These are phyloP conservation scores for Platanthera zijinensis DNA, from an alignment of 106 monocot species.

Conservation along the genomic window DNA sequence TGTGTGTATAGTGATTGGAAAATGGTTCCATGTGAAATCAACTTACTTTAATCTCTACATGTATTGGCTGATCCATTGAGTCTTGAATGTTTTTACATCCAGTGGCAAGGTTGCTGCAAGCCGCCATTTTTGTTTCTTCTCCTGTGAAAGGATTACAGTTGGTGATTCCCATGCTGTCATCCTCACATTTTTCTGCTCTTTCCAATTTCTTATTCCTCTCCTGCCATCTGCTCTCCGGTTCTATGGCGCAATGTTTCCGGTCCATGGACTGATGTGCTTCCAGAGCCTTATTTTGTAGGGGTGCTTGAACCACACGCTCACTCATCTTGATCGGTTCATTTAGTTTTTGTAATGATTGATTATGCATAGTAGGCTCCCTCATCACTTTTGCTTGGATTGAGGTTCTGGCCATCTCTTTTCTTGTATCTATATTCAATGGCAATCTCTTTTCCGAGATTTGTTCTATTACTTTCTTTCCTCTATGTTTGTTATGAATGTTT, in stretches of 20 bases:
- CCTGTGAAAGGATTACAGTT: not conserved
- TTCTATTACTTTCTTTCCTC: slow-evolving; percentile 7
- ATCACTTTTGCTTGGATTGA: not conserved
- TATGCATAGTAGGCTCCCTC: not conserved
- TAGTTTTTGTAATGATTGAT: slow-evolving; percentile 17
- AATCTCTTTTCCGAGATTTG: slow-evolving; percentile 4
- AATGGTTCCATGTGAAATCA: slow-evolving; percentile 2
- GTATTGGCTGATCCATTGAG: slow-evolving; percentile 1
- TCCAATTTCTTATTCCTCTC: slow-evolving; percentile 14
- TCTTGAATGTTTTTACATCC: not conserved
- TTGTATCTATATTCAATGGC: slow-evolving; percentile 6
- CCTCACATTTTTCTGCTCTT: not conserved
- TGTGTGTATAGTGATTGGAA: not conserved
- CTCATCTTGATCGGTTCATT: not conserved
- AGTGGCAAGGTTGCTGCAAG: not conserved
- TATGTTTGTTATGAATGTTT: slow-evolving; percentile 5
- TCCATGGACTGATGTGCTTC: slow-evolving; percentile 2
- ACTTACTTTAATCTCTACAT: slow-evolving; percentile 25
- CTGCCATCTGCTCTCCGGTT: slow-evolving; percentile 23
- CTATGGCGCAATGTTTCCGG: slow-evolving; percentile 13
- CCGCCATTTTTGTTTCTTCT: not conserved
- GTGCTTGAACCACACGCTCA: slow-evolving; percentile 1
- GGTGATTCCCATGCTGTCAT: not conserved
- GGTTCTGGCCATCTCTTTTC: slow-evolving; percentile 11
- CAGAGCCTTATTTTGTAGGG: not conserved